Percentiles rank a stretch among this genome's conserved stretches.
phyloP scores from a whole-genome alignment of 805 yeast species.

The Candida mattraensis region DNA sequence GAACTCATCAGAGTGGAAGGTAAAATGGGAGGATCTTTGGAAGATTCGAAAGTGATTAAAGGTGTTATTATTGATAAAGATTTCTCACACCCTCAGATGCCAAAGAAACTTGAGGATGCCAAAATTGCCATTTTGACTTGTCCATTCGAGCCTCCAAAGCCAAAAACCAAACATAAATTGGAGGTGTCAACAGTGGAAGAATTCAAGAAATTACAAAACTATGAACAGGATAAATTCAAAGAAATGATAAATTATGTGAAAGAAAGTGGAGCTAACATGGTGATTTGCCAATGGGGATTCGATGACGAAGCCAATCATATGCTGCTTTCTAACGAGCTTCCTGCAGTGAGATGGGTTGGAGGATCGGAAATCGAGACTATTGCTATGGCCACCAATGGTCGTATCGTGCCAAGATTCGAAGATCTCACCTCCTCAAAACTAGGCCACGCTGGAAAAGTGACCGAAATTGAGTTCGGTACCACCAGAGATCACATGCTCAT shows the following conservation, averaged over 20 bases:
- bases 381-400: conserved; percentile 96
- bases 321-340: conserved; percentile 80
- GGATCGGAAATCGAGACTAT: conserved; percentile 94
- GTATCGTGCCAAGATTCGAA: conserved; percentile 96
- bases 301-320: conserved; percentile 98
- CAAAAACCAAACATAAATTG: conserved; percentile 96
- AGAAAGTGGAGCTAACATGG: conserved; percentile 90
- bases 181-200: conserved; percentile 94
- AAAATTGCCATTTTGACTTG: conserved; percentile 94
- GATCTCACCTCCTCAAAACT: conserved; percentile 79
- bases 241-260: conserved; percentile 89
- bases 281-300: conserved; percentile 99
- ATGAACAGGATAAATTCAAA: conserved; percentile 86
- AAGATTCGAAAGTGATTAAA: conserved; percentile 77
- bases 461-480: conserved; percentile 93
- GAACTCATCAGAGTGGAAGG: conserved; percentile 95
- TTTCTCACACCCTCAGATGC: conserved; percentile 98
- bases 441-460: conserved; percentile 82
- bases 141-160: conserved; percentile 99
- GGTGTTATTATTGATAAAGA: conserved; percentile 97
- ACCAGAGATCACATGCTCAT: conserved; percentile 95
- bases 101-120: conserved; percentile 73
- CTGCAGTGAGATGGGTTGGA: conserved; percentile 99
- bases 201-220: conserved; percentile 83
- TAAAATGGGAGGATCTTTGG: conserved; percentile 91